Base-by-base conservation (phyloP, 2,329 filamentous ascomycete genomes). In the Ophiostoma novo-ulmi region DNA sequence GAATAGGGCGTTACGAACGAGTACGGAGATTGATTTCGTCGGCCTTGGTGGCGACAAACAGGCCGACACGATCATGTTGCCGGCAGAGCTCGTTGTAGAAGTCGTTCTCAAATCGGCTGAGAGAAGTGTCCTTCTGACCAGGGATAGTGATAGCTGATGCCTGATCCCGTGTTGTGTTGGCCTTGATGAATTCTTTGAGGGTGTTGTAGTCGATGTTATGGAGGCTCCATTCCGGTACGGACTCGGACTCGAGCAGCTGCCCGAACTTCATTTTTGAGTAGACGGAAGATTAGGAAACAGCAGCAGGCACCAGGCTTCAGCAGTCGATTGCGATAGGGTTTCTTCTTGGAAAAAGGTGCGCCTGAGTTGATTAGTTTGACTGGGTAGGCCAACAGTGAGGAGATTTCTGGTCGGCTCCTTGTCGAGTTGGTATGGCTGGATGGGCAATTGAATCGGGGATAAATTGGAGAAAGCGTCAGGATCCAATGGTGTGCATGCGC, bases 201-300 rank as follows among this genome's bases (percentile, higher is more conserved):
- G 91, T 91, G 78, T 94, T 92, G 83, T 96, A 96, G 79, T 95
- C 92, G 80, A 96, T 88, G 80, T 96, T 95, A 78, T 94, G 90
- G 74, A 92, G 85, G 76, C 87, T 91, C 91, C 91, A 95, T 86
- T 91, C 88, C 74, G 91, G 91, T 77, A 93, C 91, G 66, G 91
- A 94, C 78, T 91, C 86, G 80, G 87, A 85, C 78, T 89, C 87
- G 73, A 95, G 85, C 73, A 88, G 89, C 74, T 91, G 84, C 73
- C 90, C 90, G 85, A 90, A 93, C 84, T 93, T 92, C 90, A 92
- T 93, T 73, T 31, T 72, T 22, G 38, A 10, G 11, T 22, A 26
- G 48, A 17, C 7, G 63, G 4, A 22, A 17, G 26, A 22, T 20
- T 20, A 20, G 14, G 31, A 26, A 48, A 13, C n/a, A 41, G 36